Base-by-base conservation (phyloP, 139 green algal genomes). In the Nannochloris sp. region DNA sequence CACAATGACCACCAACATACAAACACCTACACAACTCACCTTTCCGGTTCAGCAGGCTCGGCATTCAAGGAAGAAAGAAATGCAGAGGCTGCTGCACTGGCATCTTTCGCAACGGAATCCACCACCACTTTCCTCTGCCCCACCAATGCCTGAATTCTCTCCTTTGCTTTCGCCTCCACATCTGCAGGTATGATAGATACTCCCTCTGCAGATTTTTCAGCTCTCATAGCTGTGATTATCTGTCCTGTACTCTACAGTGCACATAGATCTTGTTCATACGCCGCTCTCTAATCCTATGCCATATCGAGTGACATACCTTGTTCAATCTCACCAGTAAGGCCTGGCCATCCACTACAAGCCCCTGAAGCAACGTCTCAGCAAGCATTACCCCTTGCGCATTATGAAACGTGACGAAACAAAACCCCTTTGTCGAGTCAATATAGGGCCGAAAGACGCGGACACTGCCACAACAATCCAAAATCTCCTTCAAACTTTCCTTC, bases 331-430 rank as follows among this genome's bases (percentile, higher is more conserved):
- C 65, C 55, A 90, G 67, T 69, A 95, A 76, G 69, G 95, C 80
- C 57, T 90, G 82, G 1, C 87, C 87, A 50, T 96, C 89, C 3
- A 96, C 20, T 49, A 74, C 68, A 6, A 89, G 64, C 45, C 78
- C 82, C 49, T 87, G 79, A 5, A 93, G 62, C 26, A 90, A 63
- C 10, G 77, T 49, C 55, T 95, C 65, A 5, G 88, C 82, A 5
- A 81, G 61, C 28, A 89, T 59, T 12, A 86, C 83, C 3, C 81
- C 85, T 63, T 92, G 79, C 1, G 78, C 75, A 31, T 87, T 75
- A 50, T 84, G 80, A 68, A 87, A 97, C 63, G 94, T 90, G 55
- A 79, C 89, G 55, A 96, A 96, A 20, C 90, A 90, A 79, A 96
- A 96, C 9, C 84, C 85, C 63, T 96, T 97, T 36, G 69, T 70